These are phyloP conservation scores for Wickerhamiella allomyrinae DNA, from an alignment of 805 yeast species.

Conservation along the genomic window DNA sequence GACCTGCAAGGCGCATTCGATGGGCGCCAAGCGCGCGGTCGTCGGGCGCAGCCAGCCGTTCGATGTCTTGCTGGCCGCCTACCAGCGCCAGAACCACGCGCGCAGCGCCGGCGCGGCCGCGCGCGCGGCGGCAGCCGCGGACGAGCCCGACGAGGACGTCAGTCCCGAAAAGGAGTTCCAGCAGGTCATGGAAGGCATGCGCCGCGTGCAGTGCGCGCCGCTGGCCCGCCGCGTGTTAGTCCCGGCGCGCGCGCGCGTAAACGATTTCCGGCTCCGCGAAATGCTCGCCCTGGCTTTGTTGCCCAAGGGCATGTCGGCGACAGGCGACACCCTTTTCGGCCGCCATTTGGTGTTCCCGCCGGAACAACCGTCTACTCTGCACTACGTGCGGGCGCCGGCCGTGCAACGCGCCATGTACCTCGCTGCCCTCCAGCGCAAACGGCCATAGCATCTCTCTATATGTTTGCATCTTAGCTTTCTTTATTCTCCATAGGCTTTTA, in stretches of 20 bases:
- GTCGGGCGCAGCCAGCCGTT: slow-evolving; percentile 87
- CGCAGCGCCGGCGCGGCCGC: slow-evolving; percentile 30
- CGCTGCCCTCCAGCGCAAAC: slow-evolving; percentile 14
- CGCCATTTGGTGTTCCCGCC: slow-evolving; percentile 63
- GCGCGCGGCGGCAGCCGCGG: slow-evolving; percentile 10
- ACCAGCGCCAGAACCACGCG: slow-evolving; percentile 86
- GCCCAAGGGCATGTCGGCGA: slow-evolving; percentile 35
- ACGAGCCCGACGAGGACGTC: slow-evolving; percentile 12
- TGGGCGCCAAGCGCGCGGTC: slow-evolving; percentile 96
- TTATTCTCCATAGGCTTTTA: too few species aligned
- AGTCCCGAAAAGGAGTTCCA: slow-evolving; percentile 53
- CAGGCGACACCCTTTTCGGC: slow-evolving; percentile 47
- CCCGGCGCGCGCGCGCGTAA: slow-evolving; percentile 56
- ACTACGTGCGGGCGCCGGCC: slow-evolving; percentile 23
- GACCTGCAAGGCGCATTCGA: slow-evolving; percentile 94
- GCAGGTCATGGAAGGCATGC: slow-evolving; percentile 78
- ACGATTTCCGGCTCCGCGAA: slow-evolving; percentile 78
- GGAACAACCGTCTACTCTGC: slow-evolving; percentile 46
- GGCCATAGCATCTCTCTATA: slow-evolving; percentile 12
- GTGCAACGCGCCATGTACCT: slow-evolving; percentile 19
- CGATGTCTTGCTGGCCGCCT: slow-evolving; percentile 73
- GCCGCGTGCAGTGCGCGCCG: slow-evolving; percentile 39
- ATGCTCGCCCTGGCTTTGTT: slow-evolving; percentile 73
- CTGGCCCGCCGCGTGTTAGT: slow-evolving; percentile 58
- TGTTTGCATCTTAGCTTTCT: too few species aligned